These are phyloP conservation scores for Mantamonas sphyraenae DNA, from an alignment of 78 protist genomes.

Conservation along the genomic window DNA sequence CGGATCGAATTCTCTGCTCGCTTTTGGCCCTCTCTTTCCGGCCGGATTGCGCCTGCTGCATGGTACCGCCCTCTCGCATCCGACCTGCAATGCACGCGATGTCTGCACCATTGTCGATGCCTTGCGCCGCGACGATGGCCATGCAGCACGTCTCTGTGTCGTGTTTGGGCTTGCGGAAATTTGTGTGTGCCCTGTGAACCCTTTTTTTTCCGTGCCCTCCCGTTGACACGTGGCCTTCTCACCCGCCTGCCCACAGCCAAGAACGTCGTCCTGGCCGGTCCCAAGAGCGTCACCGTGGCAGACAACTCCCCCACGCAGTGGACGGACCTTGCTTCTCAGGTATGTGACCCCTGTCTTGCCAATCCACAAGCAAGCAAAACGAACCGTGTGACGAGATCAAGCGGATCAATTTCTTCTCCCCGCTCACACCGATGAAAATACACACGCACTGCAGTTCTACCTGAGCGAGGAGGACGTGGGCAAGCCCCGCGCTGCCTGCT, in stretches of 20 bases:
- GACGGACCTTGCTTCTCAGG: constrained; percentile 50
- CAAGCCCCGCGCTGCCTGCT: constrained; percentile 44
- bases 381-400: background rate
- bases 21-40: background rate
- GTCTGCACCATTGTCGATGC: background rate
- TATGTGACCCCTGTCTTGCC: background rate
- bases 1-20: background rate
- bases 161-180: too few relatives aligned
- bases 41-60: background rate
- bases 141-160: background rate
- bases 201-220: background rate
- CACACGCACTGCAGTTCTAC: constrained; percentile 69
- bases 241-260: constrained; percentile 65
- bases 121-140: background rate
- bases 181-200: too few relatives aligned
- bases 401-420: background rate
- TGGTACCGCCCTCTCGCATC: background rate
- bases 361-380: background rate
- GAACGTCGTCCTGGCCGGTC: constrained; percentile 95
- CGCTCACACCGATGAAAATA: background rate
- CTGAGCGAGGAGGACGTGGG: constrained; percentile 78
- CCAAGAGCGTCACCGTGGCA: constrained; percentile 75
- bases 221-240: background rate
- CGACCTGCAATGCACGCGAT: background rate
- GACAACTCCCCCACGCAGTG: constrained; percentile 46